Percentiles rank a stretch among this genome's conserved stretches.
phyloP scores from a whole-genome alignment of 805 yeast genomes.

The Zygoascus bituminiphila region DNA sequence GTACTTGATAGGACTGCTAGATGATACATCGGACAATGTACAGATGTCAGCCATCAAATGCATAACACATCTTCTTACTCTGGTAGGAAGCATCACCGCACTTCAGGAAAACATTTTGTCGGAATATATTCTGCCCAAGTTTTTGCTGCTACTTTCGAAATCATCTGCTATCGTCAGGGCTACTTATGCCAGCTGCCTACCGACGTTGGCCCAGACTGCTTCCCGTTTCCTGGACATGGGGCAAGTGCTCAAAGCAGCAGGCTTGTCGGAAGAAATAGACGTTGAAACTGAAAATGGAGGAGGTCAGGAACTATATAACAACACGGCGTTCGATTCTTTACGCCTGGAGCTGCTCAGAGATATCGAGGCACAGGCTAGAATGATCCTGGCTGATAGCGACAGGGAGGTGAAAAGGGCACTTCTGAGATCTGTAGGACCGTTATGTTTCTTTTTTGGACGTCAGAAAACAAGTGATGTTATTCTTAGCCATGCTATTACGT shows the following conservation, averaged over 20 bases:
- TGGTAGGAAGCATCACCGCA: constrained; percentile 60
- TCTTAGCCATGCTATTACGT: constrained; percentile 84
- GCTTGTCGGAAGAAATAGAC: constrained; percentile 30
- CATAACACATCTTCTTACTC: constrained; percentile 55
- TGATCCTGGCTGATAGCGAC: constrained; percentile 61
- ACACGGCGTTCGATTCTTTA: constrained; percentile 26
- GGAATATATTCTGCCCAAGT: constrained; percentile 72
- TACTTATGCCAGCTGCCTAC: constrained; percentile 64
- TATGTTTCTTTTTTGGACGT: constrained; percentile 76
- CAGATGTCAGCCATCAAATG: constrained; percentile 57
- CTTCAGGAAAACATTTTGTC: constrained; percentile 70
- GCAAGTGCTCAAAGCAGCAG: constrained; percentile 37
- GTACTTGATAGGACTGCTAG: constrained; percentile 60
- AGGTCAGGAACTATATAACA: constrained; percentile 17
- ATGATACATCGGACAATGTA: constrained; percentile 58
- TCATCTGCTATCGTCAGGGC: constrained; percentile 46
- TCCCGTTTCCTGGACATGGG: constrained; percentile 53
- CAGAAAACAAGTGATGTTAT: constrained; percentile 84
- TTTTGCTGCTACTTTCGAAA: constrained; percentile 38
- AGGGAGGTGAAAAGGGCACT: constrained; percentile 62
- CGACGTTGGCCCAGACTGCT: constrained; percentile 60
- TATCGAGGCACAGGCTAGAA: constrained; percentile 58
- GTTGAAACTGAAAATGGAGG: constrained; percentile 39
- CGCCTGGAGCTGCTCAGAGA: constrained; percentile 41
- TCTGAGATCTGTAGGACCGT: constrained; percentile 59